A percentile compares a stretch with the other conserved stretches of the same genome.
These are phyloP conservation scores for Penicillium longicatenatum DNA, from an alignment of 495 filamentous ascomycete species.

Conservation along the genomic window DNA sequence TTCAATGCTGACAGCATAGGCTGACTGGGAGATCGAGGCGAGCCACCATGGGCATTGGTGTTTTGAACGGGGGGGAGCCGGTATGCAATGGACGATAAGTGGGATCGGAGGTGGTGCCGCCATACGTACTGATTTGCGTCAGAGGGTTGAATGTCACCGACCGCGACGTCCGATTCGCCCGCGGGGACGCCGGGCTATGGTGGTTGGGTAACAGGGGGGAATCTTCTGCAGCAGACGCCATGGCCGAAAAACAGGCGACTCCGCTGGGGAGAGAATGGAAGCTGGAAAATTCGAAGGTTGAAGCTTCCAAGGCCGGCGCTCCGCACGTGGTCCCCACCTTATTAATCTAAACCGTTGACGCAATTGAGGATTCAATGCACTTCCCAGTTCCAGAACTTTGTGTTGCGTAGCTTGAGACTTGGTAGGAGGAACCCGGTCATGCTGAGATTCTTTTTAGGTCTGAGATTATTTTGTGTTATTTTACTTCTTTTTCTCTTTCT, in stretches of 20 bases:
- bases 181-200: slow-evolving; percentile 41
- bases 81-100: slow-evolving; percentile 46
- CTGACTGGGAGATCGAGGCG: slow-evolving; percentile 46
- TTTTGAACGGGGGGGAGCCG: slow-evolving; percentile 40
- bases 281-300: slow-evolving; percentile 23
- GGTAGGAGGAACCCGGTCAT: too few relatives aligned
- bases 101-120: slow-evolving; percentile 46
- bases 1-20: slow-evolving; percentile 82
- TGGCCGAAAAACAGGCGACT: slow-evolving; percentile 25
- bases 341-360: slow-evolving; percentile 16
- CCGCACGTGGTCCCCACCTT: slow-evolving; percentile 34
- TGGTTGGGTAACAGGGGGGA: slow-evolving; percentile 51
- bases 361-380: not conserved
- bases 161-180: slow-evolving; percentile 47
- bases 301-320: slow-evolving; percentile 32
- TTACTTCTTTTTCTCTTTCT: not conserved
- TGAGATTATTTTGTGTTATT: not conserved
- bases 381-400: too few relatives aligned
- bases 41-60: slow-evolving; percentile 32
- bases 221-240: slow-evolving; percentile 48
- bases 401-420: too few relatives aligned
- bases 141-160: slow-evolving; percentile 73
- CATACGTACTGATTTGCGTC: slow-evolving; percentile 59
- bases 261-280: slow-evolving; percentile 14
- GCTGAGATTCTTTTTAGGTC: not conserved